Evolutionary conservation across 2,329 filamentous ascomycete species (phyloP), one percentile per base, ranked within the genome.

Genomic region (Bipolaris zeicola): DNA sequence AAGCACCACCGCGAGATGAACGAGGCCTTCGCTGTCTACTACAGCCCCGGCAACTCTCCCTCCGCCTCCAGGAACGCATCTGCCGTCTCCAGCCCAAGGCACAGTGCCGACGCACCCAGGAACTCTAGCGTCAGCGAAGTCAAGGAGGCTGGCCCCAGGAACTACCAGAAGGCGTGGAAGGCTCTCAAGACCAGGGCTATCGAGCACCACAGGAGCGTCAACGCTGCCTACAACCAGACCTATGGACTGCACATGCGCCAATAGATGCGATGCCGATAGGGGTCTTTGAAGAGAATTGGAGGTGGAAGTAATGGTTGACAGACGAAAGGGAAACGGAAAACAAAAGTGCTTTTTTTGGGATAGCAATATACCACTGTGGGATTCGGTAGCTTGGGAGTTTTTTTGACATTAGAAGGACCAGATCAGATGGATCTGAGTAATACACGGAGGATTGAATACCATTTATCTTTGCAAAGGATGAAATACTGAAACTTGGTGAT

Each of bases 1-100:
- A 54, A 67, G 56, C 70, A 73, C 60, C 70, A 71, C 58, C 60
- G 66, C 16, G 65, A 65, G 16, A 68, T 73, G 57, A 73, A 72
- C 58, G 63, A 61, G 1, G 69, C 69, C 3, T 72, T 69, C 55
- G 45, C 58, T 18, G 58, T 63, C 49, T 71, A 63, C 64, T 73
- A 74, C 63, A 60, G 62, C 18, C 60, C 62, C 1, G 59, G 59
- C 31, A 28, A 42, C 22, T 58, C 60, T 18, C 51, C 60, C 14
- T 46, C 57, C 37, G 61, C 61, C 20, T 60, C 57, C 3, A 58
- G 62, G 50, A 34, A 43, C 45, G 54, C 42, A 33, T 61, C 58
- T 8, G 18, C 45, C 16, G 50, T 48, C 3, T 52, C 57, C 2
- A 55, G 60, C 28, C 65, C 65, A 18, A 56, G 64, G 34, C 55